A percentile compares a stretch with the other conserved stretches of the same genome.
These are phyloP conservation scores for Stromatinia cepivora DNA, from an alignment of 2,329 filamentous ascomycete species.

Conservation along the genomic window DNA sequence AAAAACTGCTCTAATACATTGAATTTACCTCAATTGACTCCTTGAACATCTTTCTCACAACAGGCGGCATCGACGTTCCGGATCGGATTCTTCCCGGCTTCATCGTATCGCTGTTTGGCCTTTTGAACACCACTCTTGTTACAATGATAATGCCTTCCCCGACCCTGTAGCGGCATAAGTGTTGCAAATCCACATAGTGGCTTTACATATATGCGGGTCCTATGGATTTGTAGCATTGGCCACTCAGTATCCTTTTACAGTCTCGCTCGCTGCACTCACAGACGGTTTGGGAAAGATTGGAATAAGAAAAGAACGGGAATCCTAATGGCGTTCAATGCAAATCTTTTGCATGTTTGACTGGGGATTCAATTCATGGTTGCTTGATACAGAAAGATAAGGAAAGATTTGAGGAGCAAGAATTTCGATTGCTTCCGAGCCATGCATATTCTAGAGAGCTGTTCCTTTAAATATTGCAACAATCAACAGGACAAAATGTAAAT, in stretches of 20 bases:
- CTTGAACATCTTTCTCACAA: background rate
- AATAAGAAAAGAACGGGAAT: background rate
- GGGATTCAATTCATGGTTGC: too few species aligned
- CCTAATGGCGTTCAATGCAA: background rate
- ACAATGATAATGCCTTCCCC: background rate
- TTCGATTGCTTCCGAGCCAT: too few species aligned
- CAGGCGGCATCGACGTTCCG: background rate
- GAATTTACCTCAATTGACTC: background rate
- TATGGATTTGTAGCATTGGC: background rate
- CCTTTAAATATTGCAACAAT: too few species aligned
- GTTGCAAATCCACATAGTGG: background rate
- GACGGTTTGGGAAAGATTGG: background rate
- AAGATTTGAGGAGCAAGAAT: too few species aligned
- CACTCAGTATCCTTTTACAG: background rate
- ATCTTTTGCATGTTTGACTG: background rate
- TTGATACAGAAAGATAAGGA: too few species aligned
- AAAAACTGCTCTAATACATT: background rate
- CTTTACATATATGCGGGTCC: background rate
- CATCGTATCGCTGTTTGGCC: background rate
- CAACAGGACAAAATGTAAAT: too few species aligned
- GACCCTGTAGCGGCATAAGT: background rate
- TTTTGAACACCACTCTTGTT: background rate
- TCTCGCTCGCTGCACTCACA: background rate
- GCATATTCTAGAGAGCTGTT: too few species aligned
- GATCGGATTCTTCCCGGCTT: background rate